Evolutionary conservation across 176 grass and related monocot genomes (phyloP), one percentile per base, ranked within the genome.

Genomic region (Carex kokanica): DNA sequence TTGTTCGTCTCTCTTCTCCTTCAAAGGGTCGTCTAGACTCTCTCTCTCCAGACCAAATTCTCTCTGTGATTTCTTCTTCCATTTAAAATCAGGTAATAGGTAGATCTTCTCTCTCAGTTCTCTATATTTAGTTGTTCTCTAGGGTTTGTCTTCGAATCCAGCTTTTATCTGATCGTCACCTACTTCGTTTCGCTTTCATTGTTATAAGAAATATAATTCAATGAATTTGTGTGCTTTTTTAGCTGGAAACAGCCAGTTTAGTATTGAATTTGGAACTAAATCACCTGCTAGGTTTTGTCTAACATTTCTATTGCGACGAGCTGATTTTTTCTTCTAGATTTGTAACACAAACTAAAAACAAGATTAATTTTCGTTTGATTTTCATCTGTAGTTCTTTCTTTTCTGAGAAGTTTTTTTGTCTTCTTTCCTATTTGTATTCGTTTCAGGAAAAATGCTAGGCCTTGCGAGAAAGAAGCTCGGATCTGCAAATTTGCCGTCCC

Each of bases 401-500:
- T 71, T 57, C 10, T 54, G 17, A 40, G 20, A 71, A 58, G 43
- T 40, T 73, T 9, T 52, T 49, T 31, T 57, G n/a, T 72, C 7
- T 24, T 13, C 8, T 72, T 14, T n/a, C 6, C 0, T 59, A 20
- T 78, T 17, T 60, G 56, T 61, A 21, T 62, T 62, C 49, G 71
- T 84, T 83, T n/a, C 87, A 58, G 77, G 85, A 74, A 94, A 57
- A 85, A 94, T 97, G 92, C 90, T 94, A 89, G 88, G 88, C 63
- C 87, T 90, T 75, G 92, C 78, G 85, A 89, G 90, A 85, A 92
- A 87, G 81, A 93, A 84, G 88, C 88, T 94, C 89, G 95, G 92
- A 92, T 91, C 86, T 77, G 92, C 88, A 45, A 78, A 78, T 74
- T 86, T 97, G 63, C 61, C 79, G 81, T 38, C 87, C 15, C 36